phyloP scores from a whole-genome alignment of 345 rosid species.

The Acer yangbiense region DNA sequence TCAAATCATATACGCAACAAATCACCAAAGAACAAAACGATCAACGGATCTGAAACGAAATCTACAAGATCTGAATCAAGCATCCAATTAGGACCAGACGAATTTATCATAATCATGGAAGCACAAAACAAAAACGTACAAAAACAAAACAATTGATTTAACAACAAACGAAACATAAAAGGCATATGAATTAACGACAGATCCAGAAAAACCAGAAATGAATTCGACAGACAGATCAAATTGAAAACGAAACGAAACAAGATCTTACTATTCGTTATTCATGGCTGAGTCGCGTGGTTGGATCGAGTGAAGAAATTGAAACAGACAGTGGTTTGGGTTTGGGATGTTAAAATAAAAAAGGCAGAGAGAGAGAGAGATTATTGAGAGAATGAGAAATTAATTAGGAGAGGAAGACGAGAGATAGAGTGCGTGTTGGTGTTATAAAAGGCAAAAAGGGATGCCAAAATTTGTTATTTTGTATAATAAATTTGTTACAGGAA shows the following conservation, averaged over 20 bases:
- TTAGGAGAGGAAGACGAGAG: background rate
- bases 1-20: background rate
- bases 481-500: background rate
- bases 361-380: constrained; percentile 12
- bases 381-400: constrained; percentile 15
- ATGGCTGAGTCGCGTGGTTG: constrained; percentile 38
- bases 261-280: constrained; percentile 93
- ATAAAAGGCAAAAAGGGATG: constrained; percentile 8
- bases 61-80: constrained; percentile 32
- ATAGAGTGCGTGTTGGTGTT: background rate
- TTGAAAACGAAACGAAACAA: background rate
- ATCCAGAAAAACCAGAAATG: background rate
- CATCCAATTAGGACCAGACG: constrained; percentile 2
- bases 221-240: background rate
- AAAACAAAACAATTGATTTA: background rate
- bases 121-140: background rate
- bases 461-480: constrained; percentile 5
- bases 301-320: constrained; percentile 15
- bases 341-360: constrained; percentile 26
- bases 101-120: constrained; percentile 3
- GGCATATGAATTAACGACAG: background rate
- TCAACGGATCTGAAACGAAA: constrained; percentile 31
- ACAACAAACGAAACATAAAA: background rate
- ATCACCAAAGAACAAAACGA: background rate
- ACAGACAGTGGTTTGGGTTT: constrained; percentile 4